Base-by-base conservation (phyloP, 176 grass and related monocot species). In the Olyra latifolia region DNA sequence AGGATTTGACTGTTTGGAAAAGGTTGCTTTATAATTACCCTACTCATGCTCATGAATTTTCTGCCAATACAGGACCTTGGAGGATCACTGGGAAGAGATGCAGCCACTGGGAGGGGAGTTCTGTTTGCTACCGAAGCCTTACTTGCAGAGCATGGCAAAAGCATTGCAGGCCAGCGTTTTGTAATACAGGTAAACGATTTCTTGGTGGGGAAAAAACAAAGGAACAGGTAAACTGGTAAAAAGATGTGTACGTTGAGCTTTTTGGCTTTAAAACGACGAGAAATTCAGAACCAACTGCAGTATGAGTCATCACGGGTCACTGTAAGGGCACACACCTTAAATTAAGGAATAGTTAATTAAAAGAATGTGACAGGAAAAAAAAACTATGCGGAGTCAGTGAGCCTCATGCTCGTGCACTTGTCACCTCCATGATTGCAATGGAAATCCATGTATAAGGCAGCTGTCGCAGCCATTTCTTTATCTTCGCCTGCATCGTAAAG, bases 61-160 rank as follows among this genome's bases (percentile, higher is more conserved):
- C 43, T 84, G 24, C 85, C 52, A 47, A 69, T 28, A 40, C 77
- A 97, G 94, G 94, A 97, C 60, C 91, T 97, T 74, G 94, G 94
- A 59, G 94, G 94, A 76, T 97, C 94, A 48, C 85, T 97, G 32
- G 94, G 94, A 24, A 94, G 94, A 88, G 94, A 97, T 61, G 91
- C 94, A 57, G 94, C 94, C 22, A 97, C 94, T 3, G 94, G 94
- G 88, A 93, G 91, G 68, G 94, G 94, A 44, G 93, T 99, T 78
- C 65, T 99, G 43, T 99, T 99, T 73, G 96, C 88, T 42, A 91
- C 96, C 64, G 84, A 99, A 84, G 96, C 93, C 8, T 78, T 99
- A 54, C 88, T 99, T 66, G 88, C 88, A 67, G 96, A 97, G 75
- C 82, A 97, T 88, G 94, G 87, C 59, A 97, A 97, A 76, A 58